Base-by-base conservation (phyloP, 257 asterid species). In the Solanum appendiculatum region DNA sequence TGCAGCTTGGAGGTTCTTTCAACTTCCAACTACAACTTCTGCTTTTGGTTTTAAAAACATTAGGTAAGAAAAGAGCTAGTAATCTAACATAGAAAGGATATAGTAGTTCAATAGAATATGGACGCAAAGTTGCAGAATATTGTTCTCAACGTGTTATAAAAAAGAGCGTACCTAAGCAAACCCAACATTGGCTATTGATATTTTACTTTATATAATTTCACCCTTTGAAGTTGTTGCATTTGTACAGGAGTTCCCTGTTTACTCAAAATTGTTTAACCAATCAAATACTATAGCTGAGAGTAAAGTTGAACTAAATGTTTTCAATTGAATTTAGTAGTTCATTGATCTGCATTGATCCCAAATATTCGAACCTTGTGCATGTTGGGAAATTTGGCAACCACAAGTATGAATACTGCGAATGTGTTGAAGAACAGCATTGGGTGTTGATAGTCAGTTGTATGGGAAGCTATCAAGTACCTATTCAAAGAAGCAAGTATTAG, bases 321-420 rank as follows among this genome's bases (percentile, higher is more conserved):
- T 37, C n/a, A 63, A 51, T 13, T 44, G 72, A 86, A 39, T 86
- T 82, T 60, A 87, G 77, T 54, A 86, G 83, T 46, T 94, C 93
- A 96, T 90, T 94, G 96, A 74, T 92, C 98, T 1, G 93, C 98
- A 84, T 94, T 94, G 83, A 97, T 97, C 87, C 99, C 99, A 37
- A 97, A 97, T 84, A 97, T 97, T 44, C 99, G 98, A 82, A 97
- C 99, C 94, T 95, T 97, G 93, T 97, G 99, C 99, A 95, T 95
- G 86, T 92, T 86, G 6, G 99, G 98, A 88, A 97, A 97, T 92
- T 96, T 96, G 75, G 99, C 99, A 66, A 96, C 97, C 86, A 97
- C 98, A 86, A 95, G 91, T 63, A 97, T 83, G 34, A 95, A 93
- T 88, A 95, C 99, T 5, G 98, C 98, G 16, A 95, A 74, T 36